A percentile compares a stretch with the other conserved stretches of the same genome.
phyloP scores from a whole-genome alignment of 306 rosid species.

The Ormosia semicastrata region DNA sequence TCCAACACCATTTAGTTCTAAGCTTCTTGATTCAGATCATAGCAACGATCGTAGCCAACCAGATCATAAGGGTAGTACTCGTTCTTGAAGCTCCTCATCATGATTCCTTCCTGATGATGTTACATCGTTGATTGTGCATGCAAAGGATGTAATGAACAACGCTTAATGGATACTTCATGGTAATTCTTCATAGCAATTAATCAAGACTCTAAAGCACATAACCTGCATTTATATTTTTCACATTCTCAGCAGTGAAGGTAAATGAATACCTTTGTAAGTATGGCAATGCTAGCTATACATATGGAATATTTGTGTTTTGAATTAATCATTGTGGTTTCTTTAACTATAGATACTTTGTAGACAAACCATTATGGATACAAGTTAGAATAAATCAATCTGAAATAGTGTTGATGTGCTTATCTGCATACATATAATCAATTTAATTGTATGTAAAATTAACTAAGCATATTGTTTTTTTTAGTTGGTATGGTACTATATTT shows the following conservation, averaged over 20 bases:
- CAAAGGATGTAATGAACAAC: slow-evolving; percentile 18
- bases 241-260: background rate
- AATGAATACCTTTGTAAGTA: slow-evolving; percentile 19
- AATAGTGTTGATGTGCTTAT: slow-evolving; percentile 4
- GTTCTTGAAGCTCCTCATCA: slow-evolving; percentile 17
- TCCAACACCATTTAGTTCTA: slow-evolving; percentile 38
- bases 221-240: background rate
- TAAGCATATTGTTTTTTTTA: background rate
- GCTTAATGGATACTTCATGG: background rate
- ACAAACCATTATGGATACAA: background rate
- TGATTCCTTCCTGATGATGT: background rate
- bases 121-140: background rate
- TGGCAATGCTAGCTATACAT: slow-evolving; percentile 42
- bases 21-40: slow-evolving; percentile 43
- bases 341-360: slow-evolving; percentile 10
- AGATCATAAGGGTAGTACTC: slow-evolving; percentile 11
- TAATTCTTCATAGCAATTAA: slow-evolving; percentile 1
- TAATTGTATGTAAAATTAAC: background rate
- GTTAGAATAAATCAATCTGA: slow-evolving; percentile 12
- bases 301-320: slow-evolving; percentile 30
- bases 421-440: background rate
- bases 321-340: background rate
- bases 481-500: background rate
- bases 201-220: background rate
- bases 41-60: slow-evolving; percentile 1